phyloP scores from a whole-genome alignment of 495 filamentous ascomycete species.

The Xylaria sp. region DNA sequence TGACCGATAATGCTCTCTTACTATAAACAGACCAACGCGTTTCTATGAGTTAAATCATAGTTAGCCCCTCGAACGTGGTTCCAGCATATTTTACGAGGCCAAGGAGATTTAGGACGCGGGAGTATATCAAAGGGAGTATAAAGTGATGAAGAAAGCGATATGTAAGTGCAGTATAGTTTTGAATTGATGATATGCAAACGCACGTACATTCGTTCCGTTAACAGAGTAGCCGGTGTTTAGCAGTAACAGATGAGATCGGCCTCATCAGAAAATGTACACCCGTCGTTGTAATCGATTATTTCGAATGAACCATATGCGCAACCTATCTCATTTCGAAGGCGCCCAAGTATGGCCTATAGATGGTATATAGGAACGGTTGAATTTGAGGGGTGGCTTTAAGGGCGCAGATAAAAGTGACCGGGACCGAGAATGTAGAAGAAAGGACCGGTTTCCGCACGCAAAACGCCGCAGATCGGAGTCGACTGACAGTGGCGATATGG shows the following conservation, averaged over 20 bases:
- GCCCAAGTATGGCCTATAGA: neutral
- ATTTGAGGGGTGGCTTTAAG: neutral
- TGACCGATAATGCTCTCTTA: neutral
- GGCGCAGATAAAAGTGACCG: neutral
- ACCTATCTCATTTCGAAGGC: neutral
- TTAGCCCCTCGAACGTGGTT: neutral
- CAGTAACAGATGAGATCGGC: neutral
- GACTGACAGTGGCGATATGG: neutral
- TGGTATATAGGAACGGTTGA: conserved; percentile 15
- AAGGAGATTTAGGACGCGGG: neutral
- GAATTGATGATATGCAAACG: conserved; percentile 1
- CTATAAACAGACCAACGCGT: conserved; percentile 1
- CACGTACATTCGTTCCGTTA: conserved; percentile 12
- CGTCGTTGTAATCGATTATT: neutral
- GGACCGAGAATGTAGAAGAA: neutral
- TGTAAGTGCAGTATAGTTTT: neutral
- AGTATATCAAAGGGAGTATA: neutral
- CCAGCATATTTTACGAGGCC: neutral
- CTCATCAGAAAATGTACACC: neutral
- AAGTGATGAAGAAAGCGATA: neutral
- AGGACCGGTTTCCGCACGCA: neutral
- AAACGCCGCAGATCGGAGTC: neutral
- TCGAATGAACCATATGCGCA: neutral
- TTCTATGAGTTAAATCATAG: neutral
- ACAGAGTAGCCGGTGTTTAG: conserved; percentile 1